Conservation (phyloP, 2,329 filamentous ascomycete genomes). For the Fusarium oxysporum region DNA sequence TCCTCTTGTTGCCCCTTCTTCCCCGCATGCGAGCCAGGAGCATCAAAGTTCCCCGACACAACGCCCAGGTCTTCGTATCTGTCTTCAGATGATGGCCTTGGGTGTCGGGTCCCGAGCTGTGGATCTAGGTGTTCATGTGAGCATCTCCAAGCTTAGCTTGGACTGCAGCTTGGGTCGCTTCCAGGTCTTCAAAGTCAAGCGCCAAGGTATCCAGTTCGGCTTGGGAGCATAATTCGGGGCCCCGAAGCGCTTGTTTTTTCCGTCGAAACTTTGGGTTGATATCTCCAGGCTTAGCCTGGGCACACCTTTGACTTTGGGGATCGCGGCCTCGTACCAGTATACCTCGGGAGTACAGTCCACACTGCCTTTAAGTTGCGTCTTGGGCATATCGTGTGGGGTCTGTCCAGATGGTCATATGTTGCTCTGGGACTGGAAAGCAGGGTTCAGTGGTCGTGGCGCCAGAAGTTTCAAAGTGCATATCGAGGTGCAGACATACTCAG, state of each 20-base stretch:
- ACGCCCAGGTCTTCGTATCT: neutral
- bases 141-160: constrained; percentile 23
- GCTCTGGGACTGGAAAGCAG: constrained; percentile 26
- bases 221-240: neutral
- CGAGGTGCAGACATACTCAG: constrained; percentile 41
- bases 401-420: constrained; percentile 24
- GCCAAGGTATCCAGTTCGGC: neutral
- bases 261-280: neutral
- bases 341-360: constrained; percentile 1
- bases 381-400: constrained; percentile 5
- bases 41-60: constrained; percentile 4
- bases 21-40: constrained; percentile 12
- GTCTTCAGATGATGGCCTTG: neutral
- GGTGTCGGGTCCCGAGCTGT: constrained; percentile 7
- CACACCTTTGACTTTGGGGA: neutral
- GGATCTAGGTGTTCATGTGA: neutral
- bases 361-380: constrained; percentile 2
- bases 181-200: neutral
- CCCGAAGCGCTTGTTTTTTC: neutral
- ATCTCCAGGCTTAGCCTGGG: constrained; percentile 20
- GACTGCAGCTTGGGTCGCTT: constrained; percentile 9
- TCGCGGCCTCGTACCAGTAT: constrained; percentile 16
- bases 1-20: constrained; percentile 20
- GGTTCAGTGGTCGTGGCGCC: constrained; percentile 11
- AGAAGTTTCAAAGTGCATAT: constrained; percentile 22